These are phyloP conservation scores for Stephania japonica DNA, from an alignment of 164 flowering plant genomes.

Conservation along the genomic window DNA sequence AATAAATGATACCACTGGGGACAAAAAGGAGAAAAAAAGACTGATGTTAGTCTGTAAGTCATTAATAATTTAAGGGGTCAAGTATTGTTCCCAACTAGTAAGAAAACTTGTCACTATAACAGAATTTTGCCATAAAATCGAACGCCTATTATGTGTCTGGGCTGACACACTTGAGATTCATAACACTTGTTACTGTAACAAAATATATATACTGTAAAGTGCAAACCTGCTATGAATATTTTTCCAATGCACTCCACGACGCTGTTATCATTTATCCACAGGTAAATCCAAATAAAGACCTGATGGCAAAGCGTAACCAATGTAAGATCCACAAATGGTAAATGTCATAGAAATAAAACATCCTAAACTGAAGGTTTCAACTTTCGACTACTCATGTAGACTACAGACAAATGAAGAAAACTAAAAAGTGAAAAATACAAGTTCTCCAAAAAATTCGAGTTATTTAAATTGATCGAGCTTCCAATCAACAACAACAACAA, in stretches of 20 bases:
- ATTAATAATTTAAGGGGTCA: too few relatives aligned
- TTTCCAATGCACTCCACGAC: slow-evolving; percentile 60
- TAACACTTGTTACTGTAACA: background rate
- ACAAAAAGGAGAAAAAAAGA: slow-evolving; percentile 9
- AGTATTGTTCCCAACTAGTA: too few relatives aligned
- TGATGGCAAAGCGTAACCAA: slow-evolving; percentile 24
- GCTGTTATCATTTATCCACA: slow-evolving; percentile 75
- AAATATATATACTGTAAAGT: slow-evolving; percentile 3
- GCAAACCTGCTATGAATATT: slow-evolving; percentile 82
- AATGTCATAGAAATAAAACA: background rate
- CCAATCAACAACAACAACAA: too few relatives aligned
- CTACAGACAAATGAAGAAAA: background rate
- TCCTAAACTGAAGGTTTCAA: background rate
- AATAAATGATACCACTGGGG: slow-evolving; percentile 65
- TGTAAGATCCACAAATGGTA: background rate
- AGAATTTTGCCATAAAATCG: too few relatives aligned
- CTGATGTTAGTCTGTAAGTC: too few relatives aligned
- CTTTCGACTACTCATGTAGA: background rate
- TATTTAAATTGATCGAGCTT: too few relatives aligned
- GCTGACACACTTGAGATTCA: background rate
- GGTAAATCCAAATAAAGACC: slow-evolving; percentile 80
- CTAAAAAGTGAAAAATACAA: too few relatives aligned
- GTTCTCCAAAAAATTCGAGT: too few relatives aligned
- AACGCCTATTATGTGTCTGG: too few relatives aligned
- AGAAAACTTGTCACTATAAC: too few relatives aligned